Evolutionary conservation across 2,329 filamentous ascomycete genomes (phyloP).

Genomic region (Colletotrichum karsti): DNA sequence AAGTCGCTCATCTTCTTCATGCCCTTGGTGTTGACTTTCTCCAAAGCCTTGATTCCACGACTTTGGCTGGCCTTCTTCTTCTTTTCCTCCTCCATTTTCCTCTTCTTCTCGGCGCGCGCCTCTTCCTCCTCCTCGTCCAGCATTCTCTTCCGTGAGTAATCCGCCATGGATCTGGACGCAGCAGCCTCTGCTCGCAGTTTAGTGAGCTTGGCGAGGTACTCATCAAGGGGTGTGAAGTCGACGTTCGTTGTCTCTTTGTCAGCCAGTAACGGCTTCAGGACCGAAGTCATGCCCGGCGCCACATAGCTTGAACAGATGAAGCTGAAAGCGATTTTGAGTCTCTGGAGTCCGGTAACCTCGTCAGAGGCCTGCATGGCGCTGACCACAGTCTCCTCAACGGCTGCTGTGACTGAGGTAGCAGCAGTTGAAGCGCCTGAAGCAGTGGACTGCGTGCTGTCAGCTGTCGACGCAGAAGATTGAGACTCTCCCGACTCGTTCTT

Average conservation of each 20-base stretch:
- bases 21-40: slow-evolving; percentile 88
- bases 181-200: slow-evolving; percentile 76
- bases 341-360: slow-evolving; percentile 66
- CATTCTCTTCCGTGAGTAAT: slow-evolving; percentile 76
- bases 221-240: slow-evolving; percentile 76
- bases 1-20: slow-evolving; percentile 99
- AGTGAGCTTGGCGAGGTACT: slow-evolving; percentile 73
- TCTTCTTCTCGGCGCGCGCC: slow-evolving; percentile 79
- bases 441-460: slow-evolving; percentile 42
- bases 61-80: slow-evolving; percentile 80
- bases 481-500: slow-evolving; percentile 47
- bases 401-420: slow-evolving; percentile 51
- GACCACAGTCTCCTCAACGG: slow-evolving; percentile 41
- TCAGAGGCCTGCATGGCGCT: slow-evolving; percentile 55
- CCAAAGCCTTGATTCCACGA: slow-evolving; percentile 79
- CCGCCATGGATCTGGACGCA: slow-evolving; percentile 71
- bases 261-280: slow-evolving; percentile 51
- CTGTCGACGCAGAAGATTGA: slow-evolving; percentile 48
- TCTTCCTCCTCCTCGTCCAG: slow-evolving; percentile 74
- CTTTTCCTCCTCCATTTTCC: slow-evolving; percentile 88
- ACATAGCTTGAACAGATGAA: slow-evolving; percentile 73
- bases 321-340: slow-evolving; percentile 69
- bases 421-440: slow-evolving; percentile 53
- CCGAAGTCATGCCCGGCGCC: slow-evolving; percentile 48
- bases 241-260: slow-evolving; percentile 45